phyloP scores from a whole-genome alignment of 2,329 filamentous ascomycete genomes.

The Trichophyton mentagrophytes region DNA sequence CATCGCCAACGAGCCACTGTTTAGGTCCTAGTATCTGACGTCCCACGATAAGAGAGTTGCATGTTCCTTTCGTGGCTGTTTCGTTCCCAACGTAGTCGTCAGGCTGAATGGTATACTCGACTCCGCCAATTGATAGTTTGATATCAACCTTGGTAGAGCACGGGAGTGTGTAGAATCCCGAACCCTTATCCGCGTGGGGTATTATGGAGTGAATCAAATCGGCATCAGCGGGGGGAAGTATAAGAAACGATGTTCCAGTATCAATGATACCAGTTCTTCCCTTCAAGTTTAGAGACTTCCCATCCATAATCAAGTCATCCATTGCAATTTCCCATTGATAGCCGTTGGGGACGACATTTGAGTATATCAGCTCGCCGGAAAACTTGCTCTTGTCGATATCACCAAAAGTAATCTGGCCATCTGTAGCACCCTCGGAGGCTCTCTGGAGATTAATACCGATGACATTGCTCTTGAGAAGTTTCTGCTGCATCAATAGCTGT shows the following conservation, averaged over 20 bases:
- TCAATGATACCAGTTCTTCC: slow-evolving; percentile 60
- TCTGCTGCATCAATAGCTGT: slow-evolving; percentile 45
- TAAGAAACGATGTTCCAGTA: slow-evolving; percentile 68
- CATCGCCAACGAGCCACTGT: slow-evolving; percentile 71
- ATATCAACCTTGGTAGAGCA: slow-evolving; percentile 53
- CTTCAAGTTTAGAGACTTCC: slow-evolving; percentile 41
- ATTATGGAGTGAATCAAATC: slow-evolving; percentile 55
- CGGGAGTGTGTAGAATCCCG: slow-evolving; percentile 54
- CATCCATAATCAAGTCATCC: slow-evolving; percentile 52
- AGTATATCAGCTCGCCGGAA: slow-evolving; percentile 56
- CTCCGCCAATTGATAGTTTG: slow-evolving; percentile 54
- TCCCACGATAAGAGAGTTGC: slow-evolving; percentile 61
- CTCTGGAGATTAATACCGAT: slow-evolving; percentile 61
- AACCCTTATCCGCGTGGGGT: slow-evolving; percentile 39
- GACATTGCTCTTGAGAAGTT: slow-evolving; percentile 50
- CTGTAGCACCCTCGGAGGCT: slow-evolving; percentile 49
- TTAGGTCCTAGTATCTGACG: slow-evolving; percentile 49
- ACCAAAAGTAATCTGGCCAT: slow-evolving; percentile 69
- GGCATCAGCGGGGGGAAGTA: slow-evolving; percentile 57
- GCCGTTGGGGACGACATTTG: slow-evolving; percentile 37
- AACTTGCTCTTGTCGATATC: slow-evolving; percentile 54
- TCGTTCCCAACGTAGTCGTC: slow-evolving; percentile 54
- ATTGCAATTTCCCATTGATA: slow-evolving; percentile 63
- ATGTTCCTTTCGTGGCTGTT: slow-evolving; percentile 21
- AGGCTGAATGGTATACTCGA: slow-evolving; percentile 52